Conservation (phyloP, 495 filamentous ascomycete genomes). For the Astrothelium macrocarpum region DNA sequence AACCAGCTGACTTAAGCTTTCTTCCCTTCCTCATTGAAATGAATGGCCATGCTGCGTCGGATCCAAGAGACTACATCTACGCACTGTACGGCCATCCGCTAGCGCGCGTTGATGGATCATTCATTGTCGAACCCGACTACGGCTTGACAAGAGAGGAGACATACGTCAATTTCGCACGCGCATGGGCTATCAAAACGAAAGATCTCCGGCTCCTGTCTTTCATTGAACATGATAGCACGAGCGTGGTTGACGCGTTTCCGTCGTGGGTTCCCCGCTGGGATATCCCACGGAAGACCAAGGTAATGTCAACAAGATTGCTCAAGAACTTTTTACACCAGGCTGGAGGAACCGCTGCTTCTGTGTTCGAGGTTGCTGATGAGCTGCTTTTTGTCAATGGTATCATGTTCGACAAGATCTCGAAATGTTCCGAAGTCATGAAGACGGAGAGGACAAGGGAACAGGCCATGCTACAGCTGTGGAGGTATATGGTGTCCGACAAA, state of each 20-base stretch:
- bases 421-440: neutral
- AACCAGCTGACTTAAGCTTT: neutral
- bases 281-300: neutral
- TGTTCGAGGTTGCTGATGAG: neutral
- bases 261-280: neutral
- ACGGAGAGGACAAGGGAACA: neutral
- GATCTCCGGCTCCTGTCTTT: neutral
- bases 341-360: neutral
- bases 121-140: neutral
- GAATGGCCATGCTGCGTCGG: neutral
- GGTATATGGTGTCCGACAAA: neutral
- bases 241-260: neutral
- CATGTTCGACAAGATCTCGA: neutral
- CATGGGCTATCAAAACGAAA: neutral
- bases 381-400: neutral
- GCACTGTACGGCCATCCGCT: neutral
- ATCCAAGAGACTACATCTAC: neutral
- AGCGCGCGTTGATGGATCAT: neutral
- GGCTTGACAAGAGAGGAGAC: neutral
- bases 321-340: neutral
- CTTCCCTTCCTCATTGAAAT: neutral
- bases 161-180: neutral
- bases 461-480: neutral
- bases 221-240: neutral
- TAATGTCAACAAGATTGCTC: neutral